Conservation (phyloP, 805 yeast species). For the Saturnispora silvae region DNA sequence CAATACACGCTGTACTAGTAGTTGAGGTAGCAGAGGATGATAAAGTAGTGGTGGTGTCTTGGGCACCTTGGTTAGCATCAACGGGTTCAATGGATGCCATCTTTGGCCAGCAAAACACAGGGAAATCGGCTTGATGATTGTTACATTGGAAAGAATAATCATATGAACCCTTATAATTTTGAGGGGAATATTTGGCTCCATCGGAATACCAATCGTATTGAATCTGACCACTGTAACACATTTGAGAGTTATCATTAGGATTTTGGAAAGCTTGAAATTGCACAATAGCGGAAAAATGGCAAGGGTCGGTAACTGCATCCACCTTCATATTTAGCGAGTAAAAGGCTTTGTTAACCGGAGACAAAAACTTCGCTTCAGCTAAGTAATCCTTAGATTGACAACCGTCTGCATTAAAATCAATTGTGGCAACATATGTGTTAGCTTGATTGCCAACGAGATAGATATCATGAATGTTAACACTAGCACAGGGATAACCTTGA, state of each 20-base stretch:
- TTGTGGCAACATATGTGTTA: slow-evolving; percentile 4
- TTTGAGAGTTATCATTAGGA: slow-evolving; percentile 7
- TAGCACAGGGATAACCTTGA: slow-evolving; percentile 11
- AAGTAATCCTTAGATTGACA: slow-evolving; percentile 7
- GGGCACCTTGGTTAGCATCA: no score
- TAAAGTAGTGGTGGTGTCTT: not conserved
- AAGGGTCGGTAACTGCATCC: slow-evolving; percentile 15
- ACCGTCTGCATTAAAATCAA: slow-evolving; percentile 6
- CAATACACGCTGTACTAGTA: not conserved
- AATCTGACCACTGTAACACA: slow-evolving; percentile 19
- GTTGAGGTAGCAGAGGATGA: slow-evolving; percentile 4
- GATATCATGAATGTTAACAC: slow-evolving; percentile 3
- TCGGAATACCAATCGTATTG: slow-evolving; percentile 21
- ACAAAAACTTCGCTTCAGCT: slow-evolving; percentile 10
- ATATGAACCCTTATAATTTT: slow-evolving; percentile 5
- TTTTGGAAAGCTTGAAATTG: slow-evolving; percentile 13
- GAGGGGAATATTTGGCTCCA: slow-evolving; percentile 1
- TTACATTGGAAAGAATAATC: slow-evolving; percentile 18
- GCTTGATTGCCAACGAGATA: not conserved
- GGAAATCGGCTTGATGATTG: slow-evolving; percentile 17
- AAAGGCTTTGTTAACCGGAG: not conserved
- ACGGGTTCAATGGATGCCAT: not conserved
- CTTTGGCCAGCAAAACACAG: slow-evolving; percentile 17
- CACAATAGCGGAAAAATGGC: slow-evolving; percentile 18
- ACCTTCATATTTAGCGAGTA: slow-evolving; percentile 13